phyloP scores from a whole-genome alignment of 306 rosid species.

The Casuarina cunninghamiana region DNA sequence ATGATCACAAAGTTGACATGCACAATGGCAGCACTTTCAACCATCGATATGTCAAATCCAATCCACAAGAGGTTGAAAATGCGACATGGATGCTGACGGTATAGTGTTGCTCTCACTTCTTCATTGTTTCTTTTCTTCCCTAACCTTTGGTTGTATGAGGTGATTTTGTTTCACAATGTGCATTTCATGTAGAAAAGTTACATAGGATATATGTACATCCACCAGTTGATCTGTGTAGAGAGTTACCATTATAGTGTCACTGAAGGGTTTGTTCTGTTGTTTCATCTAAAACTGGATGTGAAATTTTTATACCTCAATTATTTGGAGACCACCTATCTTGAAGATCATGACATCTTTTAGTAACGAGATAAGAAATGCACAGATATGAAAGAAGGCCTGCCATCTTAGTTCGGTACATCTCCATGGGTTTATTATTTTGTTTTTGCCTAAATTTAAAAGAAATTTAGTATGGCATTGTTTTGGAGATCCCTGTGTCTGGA shows the following conservation, averaged over 20 bases:
- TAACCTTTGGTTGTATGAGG: conserved; percentile 1
- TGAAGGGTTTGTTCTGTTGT: not conserved
- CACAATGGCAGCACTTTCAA: conserved; percentile 92
- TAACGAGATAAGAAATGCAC: not conserved
- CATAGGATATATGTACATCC: not conserved
- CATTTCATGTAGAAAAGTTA: not conserved
- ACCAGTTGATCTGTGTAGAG: not conserved
- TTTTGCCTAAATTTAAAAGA: not conserved
- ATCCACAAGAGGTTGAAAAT: conserved; percentile 95
- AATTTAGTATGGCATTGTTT: not conserved
- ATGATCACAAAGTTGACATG: conserved; percentile 97
- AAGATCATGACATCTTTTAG: not conserved
- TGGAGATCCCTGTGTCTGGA: not conserved
- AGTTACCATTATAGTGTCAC: not conserved
- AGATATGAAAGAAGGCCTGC: not conserved
- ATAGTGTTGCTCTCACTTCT: conserved; percentile 22
- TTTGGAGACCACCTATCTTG: not conserved
- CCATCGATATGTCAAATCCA: conserved; percentile 93
- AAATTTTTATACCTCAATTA: not conserved
- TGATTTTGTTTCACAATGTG: not conserved
- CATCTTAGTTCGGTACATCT: not conserved
- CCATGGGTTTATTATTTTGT: not conserved
- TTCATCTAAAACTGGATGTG: not conserved
- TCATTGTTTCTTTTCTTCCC: not conserved
- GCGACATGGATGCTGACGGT: conserved; percentile 99